Evolutionary conservation across 2,329 filamentous ascomycete genomes (phyloP), one percentile per base, ranked within the genome.

Genomic region (Podosphaera xanthii): DNA sequence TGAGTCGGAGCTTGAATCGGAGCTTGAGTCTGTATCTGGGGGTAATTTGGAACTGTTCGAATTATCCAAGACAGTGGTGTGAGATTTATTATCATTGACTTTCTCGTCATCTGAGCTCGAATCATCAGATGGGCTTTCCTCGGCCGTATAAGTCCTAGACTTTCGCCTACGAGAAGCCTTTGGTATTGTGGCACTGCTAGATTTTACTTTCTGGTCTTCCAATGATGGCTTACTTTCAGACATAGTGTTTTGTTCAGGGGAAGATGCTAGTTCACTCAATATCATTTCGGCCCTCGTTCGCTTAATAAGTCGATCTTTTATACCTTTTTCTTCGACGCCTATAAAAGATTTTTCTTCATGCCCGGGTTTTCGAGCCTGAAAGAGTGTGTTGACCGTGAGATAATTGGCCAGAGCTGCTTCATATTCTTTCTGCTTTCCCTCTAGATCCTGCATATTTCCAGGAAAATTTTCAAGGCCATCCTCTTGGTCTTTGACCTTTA

Each of bases 251-350:
- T 10, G 30, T 12, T 59, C 60, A 38, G 61, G 60, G n/a, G 59
- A 60, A 30, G 62, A 59, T 46, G 61, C 62, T 31, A 83, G 70
- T 65, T 79, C 75, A 38, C 75, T 75, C 40, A 80, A 64, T 36
- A 83, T 73, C 62, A 75, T 72, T 68, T 83, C 80, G 7, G 80
- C 77, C 38, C 81, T 77, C 73, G 82, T 81, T 59, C 81, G 77
- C 72, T 81, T 82, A 53, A 80, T 73, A 58, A 81, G 72, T 34
- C 80, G 75, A 60, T 72, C 71, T 61, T 77, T 74, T 69, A 83
- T 74, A 49, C 74, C 72, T 58, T 72, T 72, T 59, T 80, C 76
- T 9, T 75, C 70, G 12, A 76, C 59, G 7, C 63, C 61, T n/a
- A 65, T 57, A 35, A 69, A 36, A 30, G 69, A 49, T 3, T 65